phyloP scores from a whole-genome alignment of 2,329 filamentous ascomycete genomes.

The Aspergillus pseudoviridinutans region DNA sequence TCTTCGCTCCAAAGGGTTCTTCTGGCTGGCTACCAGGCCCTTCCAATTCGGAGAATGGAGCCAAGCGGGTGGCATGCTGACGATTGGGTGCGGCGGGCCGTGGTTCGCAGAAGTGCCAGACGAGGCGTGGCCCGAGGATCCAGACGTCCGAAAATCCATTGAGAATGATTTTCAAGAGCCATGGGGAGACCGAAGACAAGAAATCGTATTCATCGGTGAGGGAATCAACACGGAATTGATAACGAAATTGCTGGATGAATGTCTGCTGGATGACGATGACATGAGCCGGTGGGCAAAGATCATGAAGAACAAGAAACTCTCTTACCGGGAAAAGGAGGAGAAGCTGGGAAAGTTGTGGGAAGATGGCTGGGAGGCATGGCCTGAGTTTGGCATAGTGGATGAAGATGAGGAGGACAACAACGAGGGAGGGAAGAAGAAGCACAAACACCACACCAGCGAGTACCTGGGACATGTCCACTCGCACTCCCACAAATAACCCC shows the following conservation, averaged over 20 bases:
- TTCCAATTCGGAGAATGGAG: constrained; percentile 44
- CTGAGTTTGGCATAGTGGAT: constrained; percentile 33
- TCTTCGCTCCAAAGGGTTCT: constrained; percentile 44
- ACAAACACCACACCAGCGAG: constrained; percentile 26
- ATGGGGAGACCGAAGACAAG: constrained; percentile 68
- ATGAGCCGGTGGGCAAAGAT: constrained; percentile 52
- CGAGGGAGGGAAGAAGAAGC: constrained; percentile 14
- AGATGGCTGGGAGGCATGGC: constrained; percentile 58
- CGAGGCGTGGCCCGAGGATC: constrained; percentile 50
- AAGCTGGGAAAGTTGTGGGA: constrained; percentile 52
- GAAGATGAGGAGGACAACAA: constrained; percentile 22
- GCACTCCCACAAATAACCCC: constrained; percentile 13
- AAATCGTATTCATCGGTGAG: constrained; percentile 71
- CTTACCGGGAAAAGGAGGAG: constrained; percentile 42
- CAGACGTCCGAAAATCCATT: constrained; percentile 47
- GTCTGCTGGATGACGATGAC: constrained; percentile 60
- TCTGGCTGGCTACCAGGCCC: constrained; percentile 43
- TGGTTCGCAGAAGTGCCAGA: constrained; percentile 58
- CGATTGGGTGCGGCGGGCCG: constrained; percentile 38
- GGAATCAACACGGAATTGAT: constrained; percentile 53
- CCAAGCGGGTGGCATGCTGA: constrained; percentile 44
- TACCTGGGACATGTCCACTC: constrained; percentile 19
- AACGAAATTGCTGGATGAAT: constrained; percentile 54
- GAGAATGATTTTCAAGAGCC: constrained; percentile 47
- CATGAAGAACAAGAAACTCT: constrained; percentile 43